phyloP scores from a whole-genome alignment of 2,329 filamentous ascomycete genomes.

The Pochonia chlamydosporia region DNA sequence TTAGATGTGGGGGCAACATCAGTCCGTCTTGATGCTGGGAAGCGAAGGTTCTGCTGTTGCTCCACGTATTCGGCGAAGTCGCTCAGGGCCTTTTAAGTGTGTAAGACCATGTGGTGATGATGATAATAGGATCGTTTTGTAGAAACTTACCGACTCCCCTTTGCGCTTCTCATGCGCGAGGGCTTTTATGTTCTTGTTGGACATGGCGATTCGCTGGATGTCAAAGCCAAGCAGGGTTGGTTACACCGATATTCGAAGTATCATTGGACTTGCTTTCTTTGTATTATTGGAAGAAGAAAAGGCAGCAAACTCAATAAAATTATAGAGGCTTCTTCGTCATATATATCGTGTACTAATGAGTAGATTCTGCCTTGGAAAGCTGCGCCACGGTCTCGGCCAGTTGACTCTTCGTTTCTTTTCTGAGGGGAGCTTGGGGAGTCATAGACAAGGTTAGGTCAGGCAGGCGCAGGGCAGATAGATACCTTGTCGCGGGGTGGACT shows the following conservation, averaged over 20 bases:
- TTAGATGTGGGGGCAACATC: slow-evolving; percentile 21
- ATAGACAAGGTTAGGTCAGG: background rate
- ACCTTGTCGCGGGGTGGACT: background rate
- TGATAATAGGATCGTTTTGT: background rate
- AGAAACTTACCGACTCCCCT: slow-evolving; percentile 67
- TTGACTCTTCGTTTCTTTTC: slow-evolving; percentile 7
- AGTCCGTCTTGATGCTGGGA: slow-evolving; percentile 34
- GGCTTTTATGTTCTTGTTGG: slow-evolving; percentile 51
- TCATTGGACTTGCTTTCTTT: slow-evolving; percentile 18
- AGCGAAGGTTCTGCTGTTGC: slow-evolving; percentile 76
- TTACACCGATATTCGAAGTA: slow-evolving; percentile 19
- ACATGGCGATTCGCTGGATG: slow-evolving; percentile 39
- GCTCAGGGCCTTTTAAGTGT: slow-evolving; percentile 58
- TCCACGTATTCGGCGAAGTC: slow-evolving; percentile 98
- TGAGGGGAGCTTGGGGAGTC: slow-evolving; percentile 4
- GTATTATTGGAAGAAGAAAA: background rate
- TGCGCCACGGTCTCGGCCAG: slow-evolving; percentile 8
- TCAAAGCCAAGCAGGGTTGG: slow-evolving; percentile 13
- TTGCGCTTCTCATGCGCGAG: slow-evolving; percentile 74
- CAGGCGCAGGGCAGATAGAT: background rate
- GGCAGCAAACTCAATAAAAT: background rate
- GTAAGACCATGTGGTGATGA: slow-evolving; percentile 6
- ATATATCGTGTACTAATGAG: background rate
- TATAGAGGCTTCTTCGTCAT: background rate
- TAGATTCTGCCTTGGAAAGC: background rate